Evolutionary conservation across 208 protist species (phyloP).

Genomic region (Acanthamoeba culbertsoni): DNA sequence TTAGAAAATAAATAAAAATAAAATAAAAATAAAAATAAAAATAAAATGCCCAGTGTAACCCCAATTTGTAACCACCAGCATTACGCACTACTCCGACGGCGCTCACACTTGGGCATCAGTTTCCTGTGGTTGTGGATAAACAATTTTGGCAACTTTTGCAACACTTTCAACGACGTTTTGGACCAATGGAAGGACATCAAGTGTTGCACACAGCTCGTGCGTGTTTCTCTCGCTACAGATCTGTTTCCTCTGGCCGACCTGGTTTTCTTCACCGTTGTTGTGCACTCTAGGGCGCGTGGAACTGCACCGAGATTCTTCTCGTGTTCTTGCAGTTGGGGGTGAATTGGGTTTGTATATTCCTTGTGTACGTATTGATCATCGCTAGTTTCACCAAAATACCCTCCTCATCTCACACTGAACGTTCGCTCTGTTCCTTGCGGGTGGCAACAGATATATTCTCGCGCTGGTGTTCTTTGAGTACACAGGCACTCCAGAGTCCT

Average conservation of each 20-base stretch:
- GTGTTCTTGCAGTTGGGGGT: constrained; percentile 39
- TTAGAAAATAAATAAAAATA: not conserved
- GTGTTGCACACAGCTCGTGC: not conserved
- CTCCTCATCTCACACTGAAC: no score
- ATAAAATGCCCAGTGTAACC: not conserved
- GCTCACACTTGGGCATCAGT: constrained; percentile 39
- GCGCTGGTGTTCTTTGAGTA: constrained; percentile 40
- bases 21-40: not conserved
- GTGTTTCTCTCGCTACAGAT: not conserved
- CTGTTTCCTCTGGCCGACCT: not conserved
- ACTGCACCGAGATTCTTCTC: not conserved
- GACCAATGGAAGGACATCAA: not conserved
- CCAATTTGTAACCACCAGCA: not conserved
- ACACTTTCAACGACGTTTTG: constrained; percentile 27
- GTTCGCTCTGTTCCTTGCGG: not conserved
- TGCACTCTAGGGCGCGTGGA: not conserved
- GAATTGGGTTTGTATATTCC: constrained; percentile 46
- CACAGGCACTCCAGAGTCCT: not conserved
- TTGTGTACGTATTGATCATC: constrained; percentile 30
- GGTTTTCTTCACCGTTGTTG: not conserved
- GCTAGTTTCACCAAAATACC: no score
- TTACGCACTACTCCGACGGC: not conserved
- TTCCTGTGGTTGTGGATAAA: constrained; percentile 41
- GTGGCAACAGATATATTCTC: not conserved
- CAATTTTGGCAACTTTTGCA: constrained; percentile 62